Base-by-base conservation (phyloP, 306 rosid species). In the Psophocarpus tetragonolobus region DNA sequence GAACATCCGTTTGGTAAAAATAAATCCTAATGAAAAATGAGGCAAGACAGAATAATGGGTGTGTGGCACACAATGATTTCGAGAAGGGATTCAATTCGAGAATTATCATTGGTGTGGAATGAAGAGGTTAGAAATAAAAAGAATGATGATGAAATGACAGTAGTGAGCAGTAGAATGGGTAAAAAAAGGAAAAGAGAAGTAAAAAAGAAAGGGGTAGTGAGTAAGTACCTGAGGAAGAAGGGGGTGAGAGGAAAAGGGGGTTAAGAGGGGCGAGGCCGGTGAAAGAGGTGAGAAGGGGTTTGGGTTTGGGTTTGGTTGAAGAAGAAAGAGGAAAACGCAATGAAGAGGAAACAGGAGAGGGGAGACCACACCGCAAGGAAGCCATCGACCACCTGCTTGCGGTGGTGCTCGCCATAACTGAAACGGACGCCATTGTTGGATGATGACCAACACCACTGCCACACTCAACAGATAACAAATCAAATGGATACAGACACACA, bases 301-400 rank as follows among this genome's bases (percentile, higher is more conserved):
- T 82, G 86, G 83, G 70, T 74, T 83, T 88, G 64, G 83, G 83
- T 26, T 69, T 8, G 2, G 48, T 10, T 15, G 77, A 78, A 8
- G 76, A 69, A 26, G 74, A 77, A 1, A 35, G 1, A 14, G 88
- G 73, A 57, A 79, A 75, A 51, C 85, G 82, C 20, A 78, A 9
- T 3, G 87, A 75, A 39, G 72, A 27, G 71, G 72, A 67, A 53
- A 78, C 9, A 6, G 88, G 33, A 30, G 89, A 78, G 1, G 96
- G 95, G 6, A 89, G 72, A 15, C 96, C 81, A 29, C 91, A 86
- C 9, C 84, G 89, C 29, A 95, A 86, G 1, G 97, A 85, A 6
- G 86, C 75, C 91, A 91, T 83, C 35, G 80, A 86, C 97, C 96
- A 92, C 30, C 82, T 81, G 62, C 51, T 77, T 12, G 61, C 76